Evolutionary conservation across 2,329 filamentous ascomycete species (phyloP).

Genomic region (Aspergillus pseudoviridinutans): DNA sequence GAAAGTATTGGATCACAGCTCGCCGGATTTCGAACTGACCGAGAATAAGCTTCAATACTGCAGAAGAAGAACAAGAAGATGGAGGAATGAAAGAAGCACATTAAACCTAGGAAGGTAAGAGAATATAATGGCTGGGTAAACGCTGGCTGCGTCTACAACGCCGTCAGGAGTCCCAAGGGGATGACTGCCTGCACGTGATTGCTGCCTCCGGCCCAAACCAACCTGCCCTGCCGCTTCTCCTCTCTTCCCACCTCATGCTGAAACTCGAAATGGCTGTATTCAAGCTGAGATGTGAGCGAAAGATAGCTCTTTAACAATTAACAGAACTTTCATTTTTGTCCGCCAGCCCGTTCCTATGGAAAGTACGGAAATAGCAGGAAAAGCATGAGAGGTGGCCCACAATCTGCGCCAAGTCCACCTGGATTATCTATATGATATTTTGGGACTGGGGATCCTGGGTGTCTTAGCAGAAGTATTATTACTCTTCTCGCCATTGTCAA

Average conservation of each 20-base stretch:
- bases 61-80: background rate
- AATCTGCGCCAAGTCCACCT: too few species aligned
- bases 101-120: background rate
- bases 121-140: background rate
- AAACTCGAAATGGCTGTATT: background rate
- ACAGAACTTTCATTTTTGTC: too few species aligned
- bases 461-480: too few species aligned
- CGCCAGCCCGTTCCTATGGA: too few species aligned
- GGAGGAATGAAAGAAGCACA: background rate
- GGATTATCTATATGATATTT: too few species aligned
- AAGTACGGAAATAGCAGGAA: too few species aligned
- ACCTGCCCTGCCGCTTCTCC: background rate
- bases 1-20: background rate
- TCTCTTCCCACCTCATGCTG: background rate
- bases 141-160: background rate
- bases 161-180: conserved; percentile 1
- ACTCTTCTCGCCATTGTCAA: too few species aligned
- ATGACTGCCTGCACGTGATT: conserved; percentile 3
- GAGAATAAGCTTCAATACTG: background rate
- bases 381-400: too few species aligned
- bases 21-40: background rate
- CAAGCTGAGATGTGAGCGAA: background rate
- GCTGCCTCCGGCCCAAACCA: background rate
- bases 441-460: too few species aligned
- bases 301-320: too few species aligned